These are phyloP conservation scores for Aegilops bicornis DNA, from an alignment of 176 grass and related monocot species.

Conservation along the genomic window DNA sequence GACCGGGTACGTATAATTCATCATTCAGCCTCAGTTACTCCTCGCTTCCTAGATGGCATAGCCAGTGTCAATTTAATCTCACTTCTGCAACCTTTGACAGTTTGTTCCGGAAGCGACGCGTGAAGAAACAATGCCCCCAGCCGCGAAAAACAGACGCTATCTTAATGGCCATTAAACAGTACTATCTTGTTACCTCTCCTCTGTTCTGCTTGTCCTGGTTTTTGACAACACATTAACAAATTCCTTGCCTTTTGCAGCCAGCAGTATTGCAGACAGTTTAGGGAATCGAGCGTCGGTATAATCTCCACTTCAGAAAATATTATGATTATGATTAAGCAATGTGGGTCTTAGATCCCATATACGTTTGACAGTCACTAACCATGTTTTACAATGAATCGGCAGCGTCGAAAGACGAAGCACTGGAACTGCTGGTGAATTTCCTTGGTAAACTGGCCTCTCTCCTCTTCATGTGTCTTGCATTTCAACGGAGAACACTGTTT, in stretches of 20 bases:
- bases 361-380: not conserved
- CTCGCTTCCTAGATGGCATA: too few species aligned
- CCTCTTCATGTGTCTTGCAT: not conserved
- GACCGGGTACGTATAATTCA: not conserved
- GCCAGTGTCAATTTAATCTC: too few species aligned
- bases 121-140: not conserved
- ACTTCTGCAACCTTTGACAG: not conserved
- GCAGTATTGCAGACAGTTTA: not conserved
- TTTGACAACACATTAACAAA: not conserved
- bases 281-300: not conserved
- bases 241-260: constrained; percentile 3
- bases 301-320: not conserved
- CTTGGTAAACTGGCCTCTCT: not conserved
- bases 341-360: not conserved
- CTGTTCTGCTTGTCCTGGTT: not conserved
- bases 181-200: not conserved
- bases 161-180: not conserved
- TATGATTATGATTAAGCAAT: not conserved
- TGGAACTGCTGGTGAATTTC: not conserved
- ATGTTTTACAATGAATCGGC: not conserved
- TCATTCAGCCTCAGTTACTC: not conserved
- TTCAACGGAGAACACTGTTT: not conserved
- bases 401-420: not conserved
- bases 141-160: not conserved
- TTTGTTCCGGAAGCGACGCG: not conserved